These are phyloP conservation scores for Sechiopsis laciniata DNA, from an alignment of 306 rosid genomes.

Conservation along the genomic window DNA sequence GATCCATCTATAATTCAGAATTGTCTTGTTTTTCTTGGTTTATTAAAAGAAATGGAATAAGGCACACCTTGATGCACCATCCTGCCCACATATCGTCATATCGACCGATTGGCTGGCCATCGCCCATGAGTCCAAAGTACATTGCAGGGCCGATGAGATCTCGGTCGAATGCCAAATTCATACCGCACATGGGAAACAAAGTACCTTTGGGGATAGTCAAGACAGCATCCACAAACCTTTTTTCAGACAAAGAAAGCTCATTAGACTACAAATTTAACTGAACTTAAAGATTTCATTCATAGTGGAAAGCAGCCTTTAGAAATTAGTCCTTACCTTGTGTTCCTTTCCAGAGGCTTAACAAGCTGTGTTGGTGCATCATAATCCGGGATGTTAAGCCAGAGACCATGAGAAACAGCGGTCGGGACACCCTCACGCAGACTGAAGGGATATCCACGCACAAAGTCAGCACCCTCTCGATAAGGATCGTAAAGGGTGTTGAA, in stretches of 20 bases:
- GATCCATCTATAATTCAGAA: background rate
- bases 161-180: slow-evolving; percentile 84
- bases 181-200: slow-evolving; percentile 79
- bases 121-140: slow-evolving; percentile 97
- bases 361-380: too few species aligned
- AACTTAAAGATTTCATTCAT: too few species aligned
- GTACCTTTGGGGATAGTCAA: slow-evolving; percentile 58
- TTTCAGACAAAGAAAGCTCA: background rate
- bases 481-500: too few species aligned
- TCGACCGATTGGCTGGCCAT: slow-evolving; percentile 85
- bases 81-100: slow-evolving; percentile 97
- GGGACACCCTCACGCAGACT: too few species aligned
- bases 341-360: too few species aligned
- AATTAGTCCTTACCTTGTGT: too few species aligned
- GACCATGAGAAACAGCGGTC: too few species aligned
- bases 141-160: slow-evolving; percentile 90
- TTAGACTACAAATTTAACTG: too few species aligned
- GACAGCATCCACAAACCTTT: slow-evolving; percentile 54
- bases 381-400: too few species aligned
- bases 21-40: background rate
- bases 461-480: too few species aligned
- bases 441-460: too few species aligned
- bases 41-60: background rate
- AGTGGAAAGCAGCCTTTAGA: too few species aligned
- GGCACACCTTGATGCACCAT: slow-evolving; percentile 64